phyloP scores from a whole-genome alignment of 2,329 filamentous ascomycete species.

The Ophiostoma australiae region DNA sequence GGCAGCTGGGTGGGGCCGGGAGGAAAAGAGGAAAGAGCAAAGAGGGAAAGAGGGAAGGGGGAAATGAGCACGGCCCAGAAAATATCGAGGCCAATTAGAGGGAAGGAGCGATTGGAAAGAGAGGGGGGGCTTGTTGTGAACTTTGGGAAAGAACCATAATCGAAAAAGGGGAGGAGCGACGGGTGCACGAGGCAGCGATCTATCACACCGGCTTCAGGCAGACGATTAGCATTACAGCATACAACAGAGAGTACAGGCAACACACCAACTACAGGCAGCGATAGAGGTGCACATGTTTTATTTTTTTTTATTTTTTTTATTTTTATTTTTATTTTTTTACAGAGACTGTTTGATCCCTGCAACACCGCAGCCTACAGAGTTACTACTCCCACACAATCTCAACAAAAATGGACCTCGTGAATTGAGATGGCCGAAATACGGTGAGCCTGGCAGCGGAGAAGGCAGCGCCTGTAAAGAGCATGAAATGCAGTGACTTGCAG shows the following conservation, averaged over 20 bases:
- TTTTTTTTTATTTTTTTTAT: too few species aligned
- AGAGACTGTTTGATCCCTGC: not conserved
- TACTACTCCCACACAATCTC: not conserved
- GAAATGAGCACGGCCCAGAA: slow-evolving; percentile 25
- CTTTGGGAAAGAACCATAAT: not conserved
- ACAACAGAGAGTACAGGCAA: too few species aligned
- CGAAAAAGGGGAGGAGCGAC: slow-evolving; percentile 6
- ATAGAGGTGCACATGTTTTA: not conserved
- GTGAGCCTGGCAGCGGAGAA: not conserved
- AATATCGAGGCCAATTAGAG: slow-evolving; percentile 15
- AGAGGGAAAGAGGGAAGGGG: slow-evolving; percentile 23
- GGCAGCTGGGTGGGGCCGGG: slow-evolving; percentile 20
- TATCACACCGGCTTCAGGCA: not conserved
- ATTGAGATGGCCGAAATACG: slow-evolving; percentile 5
- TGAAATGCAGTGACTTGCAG: not conserved
- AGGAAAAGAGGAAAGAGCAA: slow-evolving; percentile 23
- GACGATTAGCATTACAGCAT: not conserved
- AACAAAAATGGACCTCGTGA: not conserved
- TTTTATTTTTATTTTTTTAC: too few species aligned
- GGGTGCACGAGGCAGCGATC: not conserved
- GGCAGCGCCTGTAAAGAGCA: not conserved
- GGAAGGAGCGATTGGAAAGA: slow-evolving; percentile 15
- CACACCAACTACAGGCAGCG: not conserved
- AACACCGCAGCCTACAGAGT: not conserved
- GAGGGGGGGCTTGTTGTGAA: slow-evolving; percentile 6